Evolutionary conservation across 768 basidiomycete species (phyloP).

Genomic region (Termitomyces sp.): DNA sequence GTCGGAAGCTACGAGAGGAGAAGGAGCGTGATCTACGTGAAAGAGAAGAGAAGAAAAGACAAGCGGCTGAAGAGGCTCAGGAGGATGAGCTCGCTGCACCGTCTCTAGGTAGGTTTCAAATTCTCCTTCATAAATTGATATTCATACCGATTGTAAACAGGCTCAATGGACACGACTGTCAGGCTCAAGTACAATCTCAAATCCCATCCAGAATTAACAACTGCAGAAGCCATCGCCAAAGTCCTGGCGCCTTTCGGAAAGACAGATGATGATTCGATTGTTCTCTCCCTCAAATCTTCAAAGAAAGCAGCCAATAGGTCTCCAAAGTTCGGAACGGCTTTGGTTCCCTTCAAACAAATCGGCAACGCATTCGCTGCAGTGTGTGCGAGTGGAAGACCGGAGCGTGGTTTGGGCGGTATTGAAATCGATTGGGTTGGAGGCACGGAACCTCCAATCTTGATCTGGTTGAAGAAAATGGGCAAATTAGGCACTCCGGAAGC

Average conservation of each 20-base stretch:
- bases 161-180: conserved; percentile 68
- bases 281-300: conserved; percentile 58
- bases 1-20: conserved; percentile 61
- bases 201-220: conserved; percentile 51
- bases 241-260: conserved; percentile 59
- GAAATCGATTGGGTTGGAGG: conserved; percentile 73
- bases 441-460: conserved; percentile 66
- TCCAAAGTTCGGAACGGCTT: conserved; percentile 64
- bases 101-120: conserved; percentile 36
- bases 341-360: conserved; percentile 73
- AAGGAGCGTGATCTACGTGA: conserved; percentile 46
- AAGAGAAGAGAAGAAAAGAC: conserved; percentile 36
- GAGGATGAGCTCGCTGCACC: conserved; percentile 49
- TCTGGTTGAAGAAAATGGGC: conserved; percentile 69
- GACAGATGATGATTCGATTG: conserved; percentile 58
- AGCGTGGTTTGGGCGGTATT: conserved; percentile 51
- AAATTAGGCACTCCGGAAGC: conserved; percentile 41
- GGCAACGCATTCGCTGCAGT: conserved; percentile 74
- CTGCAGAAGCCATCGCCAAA: conserved; percentile 36
- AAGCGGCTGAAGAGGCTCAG: conserved; percentile 23
- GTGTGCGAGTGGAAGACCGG: conserved; percentile 47
- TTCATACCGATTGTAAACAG: conserved; percentile 21
- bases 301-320: conserved; percentile 51
- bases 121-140: conserved; percentile 3
- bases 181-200: conserved; percentile 64